Evolutionary conservation across 2,329 filamentous ascomycete genomes (phyloP).

Genomic region (Trichoderma asperellum): DNA sequence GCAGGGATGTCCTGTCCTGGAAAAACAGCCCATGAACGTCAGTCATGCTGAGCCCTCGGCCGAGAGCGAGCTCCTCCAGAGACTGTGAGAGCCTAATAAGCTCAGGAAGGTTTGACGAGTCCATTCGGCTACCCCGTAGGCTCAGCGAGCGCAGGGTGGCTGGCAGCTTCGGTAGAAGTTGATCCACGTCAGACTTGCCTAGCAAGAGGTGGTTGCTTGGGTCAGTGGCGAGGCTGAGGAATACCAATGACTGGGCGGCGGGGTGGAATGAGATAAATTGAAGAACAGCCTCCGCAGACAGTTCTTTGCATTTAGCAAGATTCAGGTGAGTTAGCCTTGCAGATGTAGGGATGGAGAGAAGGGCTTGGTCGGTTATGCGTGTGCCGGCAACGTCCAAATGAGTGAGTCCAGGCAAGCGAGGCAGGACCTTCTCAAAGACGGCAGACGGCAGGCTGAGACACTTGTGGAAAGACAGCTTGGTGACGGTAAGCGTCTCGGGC

Average conservation of each 20-base stretch:
- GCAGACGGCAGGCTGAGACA: slow-evolving; percentile 70
- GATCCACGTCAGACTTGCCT: slow-evolving; percentile 65
- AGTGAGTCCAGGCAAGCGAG: slow-evolving; percentile 70
- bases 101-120: slow-evolving; percentile 63
- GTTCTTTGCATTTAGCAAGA: slow-evolving; percentile 72
- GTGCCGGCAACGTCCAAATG: slow-evolving; percentile 82
- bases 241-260: slow-evolving; percentile 67
- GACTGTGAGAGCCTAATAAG: slow-evolving; percentile 67
- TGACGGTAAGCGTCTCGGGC: slow-evolving; percentile 61
- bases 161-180: slow-evolving; percentile 68
- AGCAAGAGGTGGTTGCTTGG: slow-evolving; percentile 73
- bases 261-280: slow-evolving; percentile 73
- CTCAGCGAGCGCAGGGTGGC: slow-evolving; percentile 71
- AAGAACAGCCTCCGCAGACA: slow-evolving; percentile 69
- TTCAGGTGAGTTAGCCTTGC: slow-evolving; percentile 78
- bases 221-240: slow-evolving; percentile 74
- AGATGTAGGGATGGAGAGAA: slow-evolving; percentile 70
- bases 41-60: slow-evolving; percentile 65
- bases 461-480: slow-evolving; percentile 76
- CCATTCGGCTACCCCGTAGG: slow-evolving; percentile 74
- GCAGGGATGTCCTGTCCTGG: slow-evolving; percentile 49
- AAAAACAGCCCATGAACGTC: slow-evolving; percentile 70
- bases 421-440: slow-evolving; percentile 71
- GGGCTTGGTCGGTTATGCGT: slow-evolving; percentile 71
- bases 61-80: slow-evolving; percentile 77